A percentile compares a stretch with the other conserved stretches of the same genome.
Evolutionary conservation across 371 early-diverging fungal genomes (phyloP).

Genomic region (Actinomucor elegans): DNA sequence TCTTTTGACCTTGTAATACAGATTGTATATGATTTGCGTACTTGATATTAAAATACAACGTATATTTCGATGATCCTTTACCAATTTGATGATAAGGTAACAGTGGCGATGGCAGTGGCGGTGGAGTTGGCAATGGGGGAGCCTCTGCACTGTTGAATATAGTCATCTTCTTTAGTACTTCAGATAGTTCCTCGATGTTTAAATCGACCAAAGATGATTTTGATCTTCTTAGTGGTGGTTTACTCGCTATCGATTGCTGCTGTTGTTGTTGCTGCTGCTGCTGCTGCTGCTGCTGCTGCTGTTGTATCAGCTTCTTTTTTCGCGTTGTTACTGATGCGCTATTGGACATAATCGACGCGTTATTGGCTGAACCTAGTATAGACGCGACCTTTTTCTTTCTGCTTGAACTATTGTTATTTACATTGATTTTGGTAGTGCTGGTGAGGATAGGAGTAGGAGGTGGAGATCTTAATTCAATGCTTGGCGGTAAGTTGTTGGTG

Average conservation of each 20-base stretch:
- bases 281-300: neutral
- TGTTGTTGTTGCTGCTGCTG: neutral
- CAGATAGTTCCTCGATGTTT: conserved; percentile 21
- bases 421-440: conserved; percentile 14
- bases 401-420: neutral
- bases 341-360: neutral
- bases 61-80: conserved; percentile 34
- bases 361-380: conserved; percentile 5
- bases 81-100: conserved; percentile 44
- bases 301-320: neutral
- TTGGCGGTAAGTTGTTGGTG: conserved; percentile 12
- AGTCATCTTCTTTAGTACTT: conserved; percentile 10
- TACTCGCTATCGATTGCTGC: neutral
- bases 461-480: conserved; percentile 24
- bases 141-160: neutral
- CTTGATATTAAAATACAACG: conserved; percentile 40
- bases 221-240: conserved; percentile 9
- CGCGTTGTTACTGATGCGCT: neutral
- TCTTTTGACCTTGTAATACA: conserved; percentile 8
- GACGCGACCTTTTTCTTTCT: conserved; percentile 13
- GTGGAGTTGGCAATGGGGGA: neutral
- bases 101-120: conserved; percentile 7
- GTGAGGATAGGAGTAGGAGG: conserved; percentile 23
- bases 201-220: conserved; percentile 22
- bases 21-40: conserved; percentile 35